Base-by-base conservation (phyloP, 164 flowering plant genomes). In the Berberis thunbergii region DNA sequence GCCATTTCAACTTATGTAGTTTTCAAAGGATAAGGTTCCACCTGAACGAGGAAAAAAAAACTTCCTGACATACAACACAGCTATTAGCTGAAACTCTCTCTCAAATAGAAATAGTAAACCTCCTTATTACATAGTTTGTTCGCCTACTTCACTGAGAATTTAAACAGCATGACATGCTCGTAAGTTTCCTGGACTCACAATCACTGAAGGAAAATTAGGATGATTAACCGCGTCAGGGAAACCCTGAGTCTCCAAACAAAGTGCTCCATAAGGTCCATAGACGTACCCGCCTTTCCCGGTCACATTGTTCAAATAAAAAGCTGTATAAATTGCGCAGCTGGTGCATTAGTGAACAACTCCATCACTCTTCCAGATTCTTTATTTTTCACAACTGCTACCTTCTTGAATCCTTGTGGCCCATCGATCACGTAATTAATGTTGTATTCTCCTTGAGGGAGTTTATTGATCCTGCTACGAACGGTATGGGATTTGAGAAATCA, bases 201-300 rank as follows among this genome's bases (percentile, higher is more conserved):
- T 82, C 76, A 73, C 79, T 0, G 97, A 88, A 61, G 97, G 98
- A 70, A 93, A 90, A 45, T 85, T 78, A 1, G 91, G 91, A 48
- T 86, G 88, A 54, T 93, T 88, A 1, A 93, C 96, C 0, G 97
- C 61, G 57, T 90, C 96, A 2, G 98, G 98, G 59, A 83, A 92
- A 45, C 90, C 96, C 58, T 92, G 98, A 49, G 91, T 80, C 77
- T 88, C 95, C 77, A 86, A 77, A 56, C 83, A 79, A 12, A 86
- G 57, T 0, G 73, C 96, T 4, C 72, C 83, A 68, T 81, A 75
- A 12, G 65, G 6, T 39, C 69, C 48, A 45, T 88, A 88, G 4
- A 81, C 74, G 54, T 26, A 71, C 1, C 94, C 97, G 38, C 77
- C 81, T 69, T 89, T 89, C 4, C 97, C 97, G 0, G 26, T 26